Evolutionary conservation across 1,139 yeast genomes (phyloP).

Genomic region (Saccharomyces hybrid): DNA sequence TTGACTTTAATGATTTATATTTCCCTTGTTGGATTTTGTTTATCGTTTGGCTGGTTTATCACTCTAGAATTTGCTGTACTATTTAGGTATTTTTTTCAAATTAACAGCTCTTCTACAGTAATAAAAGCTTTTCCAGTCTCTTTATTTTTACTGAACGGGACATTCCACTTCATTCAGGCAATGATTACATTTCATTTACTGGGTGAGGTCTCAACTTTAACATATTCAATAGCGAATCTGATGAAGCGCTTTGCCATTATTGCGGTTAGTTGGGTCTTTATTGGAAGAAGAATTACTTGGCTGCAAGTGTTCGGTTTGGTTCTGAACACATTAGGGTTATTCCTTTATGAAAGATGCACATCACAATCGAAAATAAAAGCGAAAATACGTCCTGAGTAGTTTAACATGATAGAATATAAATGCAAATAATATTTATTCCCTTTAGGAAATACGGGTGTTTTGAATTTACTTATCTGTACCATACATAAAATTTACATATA

Average conservation of each 20-base stretch:
- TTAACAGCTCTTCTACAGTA: slow-evolving; percentile 10
- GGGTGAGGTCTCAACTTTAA: slow-evolving; percentile 85
- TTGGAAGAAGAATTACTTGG: slow-evolving; percentile 18
- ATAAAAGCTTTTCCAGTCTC: slow-evolving; percentile 33
- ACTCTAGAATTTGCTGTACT: slow-evolving; percentile 49
- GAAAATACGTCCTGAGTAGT: slow-evolving; percentile 11
- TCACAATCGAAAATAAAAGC: slow-evolving; percentile 7
- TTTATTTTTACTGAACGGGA: slow-evolving; percentile 47
- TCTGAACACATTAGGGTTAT: slow-evolving; percentile 26
- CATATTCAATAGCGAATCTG: slow-evolving; percentile 87
- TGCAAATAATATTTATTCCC: background rate
- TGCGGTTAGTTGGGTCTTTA: slow-evolving; percentile 48
- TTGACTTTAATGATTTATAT: slow-evolving; percentile 81
- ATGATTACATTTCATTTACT: slow-evolving; percentile 82
- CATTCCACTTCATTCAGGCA: slow-evolving; percentile 81
- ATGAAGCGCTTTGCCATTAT: slow-evolving; percentile 86
- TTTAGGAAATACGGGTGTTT: background rate
- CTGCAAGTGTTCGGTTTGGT: slow-evolving; percentile 24
- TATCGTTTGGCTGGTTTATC: slow-evolving; percentile 77
- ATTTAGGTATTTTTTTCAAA: slow-evolving; percentile 11
- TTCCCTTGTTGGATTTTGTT: slow-evolving; percentile 66
- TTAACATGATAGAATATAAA: background rate
- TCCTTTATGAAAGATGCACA: slow-evolving; percentile 26
- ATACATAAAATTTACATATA: background rate
- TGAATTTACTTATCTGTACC: background rate